Evolutionary conservation across 1,139 yeast genomes (phyloP).

Genomic region (Zygoascus meyerae): DNA sequence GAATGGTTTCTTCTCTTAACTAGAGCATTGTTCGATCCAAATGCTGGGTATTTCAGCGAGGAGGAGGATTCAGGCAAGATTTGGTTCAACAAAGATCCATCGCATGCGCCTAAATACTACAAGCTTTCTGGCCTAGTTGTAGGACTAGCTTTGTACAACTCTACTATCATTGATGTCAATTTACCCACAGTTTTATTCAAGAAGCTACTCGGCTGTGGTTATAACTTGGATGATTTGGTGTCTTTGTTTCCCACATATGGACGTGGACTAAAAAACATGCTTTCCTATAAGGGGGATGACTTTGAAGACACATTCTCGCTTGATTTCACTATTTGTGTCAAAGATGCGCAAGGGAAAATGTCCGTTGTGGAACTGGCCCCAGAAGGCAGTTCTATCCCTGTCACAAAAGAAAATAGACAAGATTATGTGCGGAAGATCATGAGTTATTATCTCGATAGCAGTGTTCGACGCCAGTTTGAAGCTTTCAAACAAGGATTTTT

Average conservation of each 20-base stretch:
- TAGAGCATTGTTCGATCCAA: conserved; percentile 61
- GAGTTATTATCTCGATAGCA: conserved; percentile 51
- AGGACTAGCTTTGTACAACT: conserved; percentile 87
- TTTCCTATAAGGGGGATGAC: conserved; percentile 43
- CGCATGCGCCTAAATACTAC: conserved; percentile 47
- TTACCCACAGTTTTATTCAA: conserved; percentile 77
- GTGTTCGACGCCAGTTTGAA: conserved; percentile 48
- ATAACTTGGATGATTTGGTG: conserved; percentile 57
- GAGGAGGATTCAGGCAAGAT: conserved; percentile 64
- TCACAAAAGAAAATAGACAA: conserved; percentile 51
- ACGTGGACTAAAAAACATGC: conserved; percentile 48
- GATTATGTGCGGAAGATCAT: conserved; percentile 60
- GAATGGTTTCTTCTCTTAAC: conserved; percentile 86
- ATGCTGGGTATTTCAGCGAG: conserved; percentile 40
- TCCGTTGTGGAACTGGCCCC: conserved; percentile 45
- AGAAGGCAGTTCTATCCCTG: conserved; percentile 50
- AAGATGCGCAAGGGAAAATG: conserved; percentile 18
- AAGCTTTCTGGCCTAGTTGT: conserved; percentile 77
- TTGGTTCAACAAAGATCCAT: conserved; percentile 58
- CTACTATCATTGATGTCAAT: conserved; percentile 73
- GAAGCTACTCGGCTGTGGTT: conserved; percentile 53
- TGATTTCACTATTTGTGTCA: conserved; percentile 42
- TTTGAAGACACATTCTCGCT: conserved; percentile 44
- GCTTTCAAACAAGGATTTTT: conserved; percentile 67
- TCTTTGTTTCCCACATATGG: conserved; percentile 66